phyloP scores from a whole-genome alignment of 805 yeast genomes.

The Metschnikowia anglica region DNA sequence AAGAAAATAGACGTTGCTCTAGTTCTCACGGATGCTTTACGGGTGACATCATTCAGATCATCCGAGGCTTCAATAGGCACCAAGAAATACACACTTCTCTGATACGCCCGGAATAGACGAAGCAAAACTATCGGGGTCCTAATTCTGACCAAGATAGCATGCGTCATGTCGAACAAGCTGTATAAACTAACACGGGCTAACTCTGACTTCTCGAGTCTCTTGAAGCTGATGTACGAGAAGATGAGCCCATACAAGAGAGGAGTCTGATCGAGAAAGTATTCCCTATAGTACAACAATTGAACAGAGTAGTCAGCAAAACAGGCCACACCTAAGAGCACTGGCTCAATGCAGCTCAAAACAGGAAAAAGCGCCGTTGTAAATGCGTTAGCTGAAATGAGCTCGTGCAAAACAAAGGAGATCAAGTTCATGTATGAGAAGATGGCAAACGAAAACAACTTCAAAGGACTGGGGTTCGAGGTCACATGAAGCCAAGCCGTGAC shows the following conservation, averaged over 20 bases:
- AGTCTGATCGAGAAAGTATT: constrained; percentile 11
- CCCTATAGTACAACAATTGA: constrained; percentile 14
- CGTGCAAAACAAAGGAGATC: constrained; percentile 19
- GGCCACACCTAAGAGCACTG: constrained; percentile 17
- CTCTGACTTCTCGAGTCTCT: constrained; percentile 18
- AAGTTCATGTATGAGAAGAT: constrained; percentile 33
- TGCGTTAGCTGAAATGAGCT: constrained; percentile 13
- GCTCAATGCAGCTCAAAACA: constrained; percentile 17
- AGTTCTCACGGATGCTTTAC: constrained; percentile 14
- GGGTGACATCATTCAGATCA: constrained; percentile 8
- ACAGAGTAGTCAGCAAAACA: constrained; percentile 17
- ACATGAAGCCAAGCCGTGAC: constrained; percentile 24
- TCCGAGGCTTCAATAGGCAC: constrained; percentile 13
- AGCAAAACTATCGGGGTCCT: constrained; percentile 11
- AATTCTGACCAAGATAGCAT: constrained; percentile 6
- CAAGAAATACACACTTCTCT: constrained; percentile 11
- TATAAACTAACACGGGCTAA: constrained; percentile 15
- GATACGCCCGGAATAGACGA: constrained; percentile 7
- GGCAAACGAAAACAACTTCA: constrained; percentile 29
- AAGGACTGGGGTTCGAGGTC: constrained; percentile 18
- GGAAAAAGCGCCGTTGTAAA: constrained; percentile 18
- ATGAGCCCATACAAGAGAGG: constrained; percentile 16
- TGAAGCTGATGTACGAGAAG: constrained; percentile 17
- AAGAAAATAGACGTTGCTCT: constrained; percentile 17
- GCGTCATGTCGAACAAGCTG: constrained; percentile 13